Evolutionary conservation across 352 stramenopile species (phyloP), one percentile per base, ranked within the genome.

Genomic region (Pythium coloratum): DNA sequence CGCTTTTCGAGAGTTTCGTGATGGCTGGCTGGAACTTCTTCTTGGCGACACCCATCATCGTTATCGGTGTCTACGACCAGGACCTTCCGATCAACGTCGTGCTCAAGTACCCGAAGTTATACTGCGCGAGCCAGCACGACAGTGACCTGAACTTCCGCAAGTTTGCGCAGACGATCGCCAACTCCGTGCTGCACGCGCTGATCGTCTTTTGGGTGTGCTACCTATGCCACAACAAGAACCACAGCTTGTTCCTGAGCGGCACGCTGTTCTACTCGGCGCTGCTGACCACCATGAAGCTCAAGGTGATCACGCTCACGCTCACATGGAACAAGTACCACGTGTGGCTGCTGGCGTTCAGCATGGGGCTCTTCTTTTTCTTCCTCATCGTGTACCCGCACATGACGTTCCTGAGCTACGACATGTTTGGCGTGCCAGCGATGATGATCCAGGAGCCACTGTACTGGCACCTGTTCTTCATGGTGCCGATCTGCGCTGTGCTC

Each of bases 21-120:
- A 89, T 92, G 78, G 79, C 82, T 13, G 82, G 82, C 1, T 92
- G 82, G 82, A 92, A 92, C 36, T 91, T 92, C 55, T 92, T 91
- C 56, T 50, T 91, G 2, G 88, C 87, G 33, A 63, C 98, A 32
- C 96, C 97, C 38, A 98, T 98, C 72, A 82, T 93, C 33, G 82
- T 79, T n/a, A 89, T 95, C 54, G 86, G 84, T 10, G 73, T 92
- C 28, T 90, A 92, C 58, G 84, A 96, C 59, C 71, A 94, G 57
- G 85, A 96, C 76, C 82, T 95, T 9, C 63, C 75, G 1, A 75
- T 74, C 1, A 68, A 89, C 8, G 80, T 90, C 58, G 85, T 88
- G 49, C 69, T 93, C 2, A 62, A 72, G 30, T 79, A 89, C 47
- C 85, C 88, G 1, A 54, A 67, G 54, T 71, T 95, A 9, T 91